Evolutionary conservation across 257 asterid genomes (phyloP), one percentile per base, ranked within the genome.

Genomic region (Handroanthus guayacan): DNA sequence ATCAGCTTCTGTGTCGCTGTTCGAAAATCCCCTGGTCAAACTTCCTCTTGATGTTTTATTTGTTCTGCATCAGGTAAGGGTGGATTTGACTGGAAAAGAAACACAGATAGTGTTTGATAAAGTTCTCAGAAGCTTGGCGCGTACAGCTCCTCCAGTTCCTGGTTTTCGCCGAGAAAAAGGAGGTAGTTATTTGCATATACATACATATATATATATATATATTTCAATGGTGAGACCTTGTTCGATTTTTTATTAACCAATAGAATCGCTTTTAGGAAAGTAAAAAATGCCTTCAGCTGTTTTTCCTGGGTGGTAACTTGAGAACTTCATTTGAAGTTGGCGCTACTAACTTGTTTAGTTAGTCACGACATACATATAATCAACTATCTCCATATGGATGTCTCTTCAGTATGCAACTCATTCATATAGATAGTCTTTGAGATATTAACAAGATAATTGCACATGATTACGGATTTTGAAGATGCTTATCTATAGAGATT

Each of bases 81-180:
- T 93, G 64, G 90, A 91, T 79, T 52, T 93, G 88, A 39, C 82
- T 5, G 91, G 91, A 81, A 90, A 91, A 80, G 94, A 91, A 58
- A 93, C 96, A 37, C 74, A 54, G 73, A 82, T 84, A 58, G 90
- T 88, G 77, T 93, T 89, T 75, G 91, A 89, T 13, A 93, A 87
- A 81, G 75, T 87, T 69, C 73, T 93, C 81, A 75, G 85, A 70
- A 91, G 81, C 76, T 81, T 93, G 74, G 97, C 93, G 13, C 84
- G 88, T 41, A 50, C 94, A 54, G 97, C 96, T 45, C 98, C 96
- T 25, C 98, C 98, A 5, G 84, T 93, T 80, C 96, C 97, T 47
- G 98, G 98, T 11, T 93, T 93, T 75, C 96, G 98, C 67, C 74
- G 86, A 78, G 89, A 84, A 44, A 93, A 89, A 72, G 96, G 97